These are phyloP conservation scores for Piloderma croceum DNA, from an alignment of 768 basidiomycete genomes.

Conservation along the genomic window DNA sequence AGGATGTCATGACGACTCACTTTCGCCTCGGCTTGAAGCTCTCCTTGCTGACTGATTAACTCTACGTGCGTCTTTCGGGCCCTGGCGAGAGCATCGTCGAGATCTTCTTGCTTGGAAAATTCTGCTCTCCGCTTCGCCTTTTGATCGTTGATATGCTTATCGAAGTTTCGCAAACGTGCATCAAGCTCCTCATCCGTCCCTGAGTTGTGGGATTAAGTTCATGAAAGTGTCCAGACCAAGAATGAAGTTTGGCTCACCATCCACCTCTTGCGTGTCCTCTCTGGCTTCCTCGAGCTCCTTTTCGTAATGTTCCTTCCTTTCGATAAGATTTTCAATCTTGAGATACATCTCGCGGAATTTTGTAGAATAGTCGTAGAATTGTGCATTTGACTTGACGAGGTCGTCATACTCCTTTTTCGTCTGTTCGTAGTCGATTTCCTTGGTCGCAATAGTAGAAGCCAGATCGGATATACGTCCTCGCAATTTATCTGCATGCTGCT, in stretches of 20 bases:
- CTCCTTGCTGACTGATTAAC: conserved; percentile 58
- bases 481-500: conserved; percentile 81
- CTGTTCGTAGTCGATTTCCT: conserved; percentile 70
- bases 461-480: conserved; percentile 58
- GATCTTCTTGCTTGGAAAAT: conserved; percentile 48
- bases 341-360: conserved; percentile 84
- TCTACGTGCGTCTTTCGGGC: conserved; percentile 49
- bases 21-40: conserved; percentile 67
- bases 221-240: neutral
- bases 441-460: conserved; percentile 54
- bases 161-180: conserved; percentile 50
- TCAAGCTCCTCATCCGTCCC: conserved; percentile 72
- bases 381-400: conserved; percentile 62
- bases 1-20: conserved; percentile 29
- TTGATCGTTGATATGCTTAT: conserved; percentile 48
- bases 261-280: conserved; percentile 60
- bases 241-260: conserved; percentile 37
- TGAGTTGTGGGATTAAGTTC: conserved; percentile 26
- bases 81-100: conserved; percentile 53
- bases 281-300: conserved; percentile 57
- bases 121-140: conserved; percentile 44
- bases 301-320: conserved; percentile 56
- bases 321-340: conserved; percentile 57
- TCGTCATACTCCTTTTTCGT: conserved; percentile 60
- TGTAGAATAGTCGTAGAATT: conserved; percentile 76